These are phyloP conservation scores for Bruguiera hainesii DNA, from an alignment of 441 rosid genomes.

Conservation along the genomic window DNA sequence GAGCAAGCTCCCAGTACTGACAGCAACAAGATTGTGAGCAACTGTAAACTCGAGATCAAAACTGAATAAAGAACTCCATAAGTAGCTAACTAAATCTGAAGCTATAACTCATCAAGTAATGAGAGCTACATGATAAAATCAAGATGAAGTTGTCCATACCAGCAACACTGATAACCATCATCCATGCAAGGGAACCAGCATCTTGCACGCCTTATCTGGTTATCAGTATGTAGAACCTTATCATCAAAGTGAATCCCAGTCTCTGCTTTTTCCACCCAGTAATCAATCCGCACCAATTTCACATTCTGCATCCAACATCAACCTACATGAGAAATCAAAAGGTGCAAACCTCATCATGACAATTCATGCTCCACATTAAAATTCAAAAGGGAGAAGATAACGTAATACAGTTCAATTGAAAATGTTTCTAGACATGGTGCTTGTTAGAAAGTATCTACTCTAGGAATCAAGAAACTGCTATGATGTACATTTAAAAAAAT, in stretches of 20 bases:
- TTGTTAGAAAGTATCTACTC: no score
- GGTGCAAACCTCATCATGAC: slow-evolving; percentile 37
- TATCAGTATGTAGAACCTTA: slow-evolving; percentile 81
- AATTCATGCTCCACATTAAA: slow-evolving; percentile 10
- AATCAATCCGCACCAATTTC: slow-evolving; percentile 75
- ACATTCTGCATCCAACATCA: slow-evolving; percentile 88
- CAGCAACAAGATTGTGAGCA: slow-evolving; percentile 84
- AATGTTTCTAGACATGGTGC: no score
- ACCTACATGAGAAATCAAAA: slow-evolving; percentile 51
- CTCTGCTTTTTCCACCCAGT: slow-evolving; percentile 88
- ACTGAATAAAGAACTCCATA: slow-evolving; percentile 41
- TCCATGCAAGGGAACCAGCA: slow-evolving; percentile 98
- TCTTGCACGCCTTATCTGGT: slow-evolving; percentile 90
- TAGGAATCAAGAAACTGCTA: no score
- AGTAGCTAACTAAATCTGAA: slow-evolving; percentile 1
- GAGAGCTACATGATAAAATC: slow-evolving; percentile 5
- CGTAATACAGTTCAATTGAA: no score
- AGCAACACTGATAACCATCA: slow-evolving; percentile 76
- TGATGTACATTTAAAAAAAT: no score
- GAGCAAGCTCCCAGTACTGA: slow-evolving; percentile 78
- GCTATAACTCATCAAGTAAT: slow-evolving; percentile 11
- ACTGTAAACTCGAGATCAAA: slow-evolving; percentile 95
- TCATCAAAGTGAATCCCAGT: slow-evolving; percentile 81
- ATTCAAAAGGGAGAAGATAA: not conserved
- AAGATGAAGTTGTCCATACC: slow-evolving; percentile 43